Conservation (phyloP, 2,329 filamentous ascomycete genomes). For the Phaeosphaeriaceae sp. region DNA sequence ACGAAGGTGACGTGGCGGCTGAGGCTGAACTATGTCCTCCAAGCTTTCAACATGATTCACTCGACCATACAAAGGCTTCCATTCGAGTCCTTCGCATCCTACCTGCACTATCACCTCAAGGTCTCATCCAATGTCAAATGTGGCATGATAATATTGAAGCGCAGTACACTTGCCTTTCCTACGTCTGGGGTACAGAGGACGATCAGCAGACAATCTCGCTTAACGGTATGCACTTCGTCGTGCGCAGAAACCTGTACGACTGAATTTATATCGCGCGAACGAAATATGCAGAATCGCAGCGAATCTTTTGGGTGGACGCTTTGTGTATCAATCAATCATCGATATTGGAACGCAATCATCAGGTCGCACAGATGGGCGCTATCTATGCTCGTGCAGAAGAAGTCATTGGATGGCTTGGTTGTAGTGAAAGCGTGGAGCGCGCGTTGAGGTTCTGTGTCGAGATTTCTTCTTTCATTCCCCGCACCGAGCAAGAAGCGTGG, state of each 20-base stretch:
- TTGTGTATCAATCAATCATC: slow-evolving; percentile 1
- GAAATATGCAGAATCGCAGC: background rate
- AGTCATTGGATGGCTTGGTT: background rate
- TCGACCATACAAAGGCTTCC: background rate
- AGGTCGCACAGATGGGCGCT: slow-evolving; percentile 1
- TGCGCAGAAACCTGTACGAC: background rate
- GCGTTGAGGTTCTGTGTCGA: background rate
- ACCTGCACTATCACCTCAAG: background rate
- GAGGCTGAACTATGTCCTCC: background rate
- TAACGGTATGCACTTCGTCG: background rate
- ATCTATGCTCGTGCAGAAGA: background rate
- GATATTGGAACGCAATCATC: background rate
- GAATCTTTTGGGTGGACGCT: background rate
- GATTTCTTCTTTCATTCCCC: background rate
- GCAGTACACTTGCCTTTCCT: background rate
- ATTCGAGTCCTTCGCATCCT: background rate
- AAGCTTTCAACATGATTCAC: background rate
- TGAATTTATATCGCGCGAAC: background rate
- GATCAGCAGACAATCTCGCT: background rate
- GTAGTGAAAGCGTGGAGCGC: background rate
- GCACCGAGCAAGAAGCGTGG: background rate
- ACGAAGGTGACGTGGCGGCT: background rate
- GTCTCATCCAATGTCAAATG: background rate
- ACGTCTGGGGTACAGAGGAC: background rate
- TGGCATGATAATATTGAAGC: background rate